Percentiles rank a stretch among this genome's conserved stretches.
These are phyloP conservation scores for Apiospora sp. DNA, from an alignment of 2,329 filamentous ascomycete species.

Conservation along the genomic window DNA sequence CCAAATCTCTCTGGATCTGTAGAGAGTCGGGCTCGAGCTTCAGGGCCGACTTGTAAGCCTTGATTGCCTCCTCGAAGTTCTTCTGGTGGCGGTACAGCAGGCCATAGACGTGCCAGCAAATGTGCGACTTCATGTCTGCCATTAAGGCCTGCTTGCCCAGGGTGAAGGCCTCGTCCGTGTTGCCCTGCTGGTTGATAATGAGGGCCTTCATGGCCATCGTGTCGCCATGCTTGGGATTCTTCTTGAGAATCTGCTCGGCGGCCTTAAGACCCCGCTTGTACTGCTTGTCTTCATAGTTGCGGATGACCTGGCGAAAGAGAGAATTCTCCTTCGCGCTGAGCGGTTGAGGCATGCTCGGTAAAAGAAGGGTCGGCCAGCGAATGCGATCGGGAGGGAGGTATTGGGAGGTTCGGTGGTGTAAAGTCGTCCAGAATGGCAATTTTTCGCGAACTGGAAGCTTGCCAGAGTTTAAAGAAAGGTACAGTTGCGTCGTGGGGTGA, in stretches of 20 bases:
- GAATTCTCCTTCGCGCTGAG: slow-evolving; percentile 88
- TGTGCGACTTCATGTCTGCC: slow-evolving; percentile 98
- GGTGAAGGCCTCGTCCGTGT: slow-evolving; percentile 91
- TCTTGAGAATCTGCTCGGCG: slow-evolving; percentile 95
- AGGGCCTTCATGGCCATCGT: slow-evolving; percentile 99
- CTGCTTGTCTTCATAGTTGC: slow-evolving; percentile 97
- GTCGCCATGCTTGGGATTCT: slow-evolving; percentile 95
- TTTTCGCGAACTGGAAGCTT: slow-evolving; percentile 21
- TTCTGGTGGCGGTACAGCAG: slow-evolving; percentile 91
- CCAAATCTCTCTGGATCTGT: slow-evolving; percentile 93
- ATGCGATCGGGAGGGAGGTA: slow-evolving; percentile 26
- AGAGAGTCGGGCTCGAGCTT: slow-evolving; percentile 91
- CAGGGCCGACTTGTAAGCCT: slow-evolving; percentile 97
- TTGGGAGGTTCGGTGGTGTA: not conserved
- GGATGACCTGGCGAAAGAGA: slow-evolving; percentile 93
- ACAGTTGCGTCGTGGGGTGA: slow-evolving; percentile 20
- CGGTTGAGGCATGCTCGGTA: slow-evolving; percentile 70
- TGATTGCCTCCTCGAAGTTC: slow-evolving; percentile 99
- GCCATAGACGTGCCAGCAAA: slow-evolving; percentile 99
- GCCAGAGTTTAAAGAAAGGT: slow-evolving; percentile 19
- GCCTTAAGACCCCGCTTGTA: slow-evolving; percentile 95
- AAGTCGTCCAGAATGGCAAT: slow-evolving; percentile 8
- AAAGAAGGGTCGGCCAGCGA: slow-evolving; percentile 29
- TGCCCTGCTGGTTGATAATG: slow-evolving; percentile 91
- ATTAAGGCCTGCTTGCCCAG: slow-evolving; percentile 91